These are phyloP conservation scores for Pythium scleroteichum DNA, from an alignment of 352 stramenopile genomes.

Conservation along the genomic window DNA sequence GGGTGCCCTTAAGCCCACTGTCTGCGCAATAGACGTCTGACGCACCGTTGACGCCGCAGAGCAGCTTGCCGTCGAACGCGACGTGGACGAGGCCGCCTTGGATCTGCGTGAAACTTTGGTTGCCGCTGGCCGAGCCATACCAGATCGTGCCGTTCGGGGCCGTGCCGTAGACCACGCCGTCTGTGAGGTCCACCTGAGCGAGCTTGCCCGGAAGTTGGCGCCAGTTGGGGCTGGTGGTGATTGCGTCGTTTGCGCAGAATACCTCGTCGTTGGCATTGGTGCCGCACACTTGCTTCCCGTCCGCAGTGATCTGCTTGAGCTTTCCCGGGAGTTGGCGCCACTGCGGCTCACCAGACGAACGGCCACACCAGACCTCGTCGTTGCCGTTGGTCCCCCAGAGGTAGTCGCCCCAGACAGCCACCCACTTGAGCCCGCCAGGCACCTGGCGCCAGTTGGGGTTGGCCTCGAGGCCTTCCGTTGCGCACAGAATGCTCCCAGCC, in stretches of 20 bases:
- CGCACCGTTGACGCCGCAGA: slow-evolving; percentile 23
- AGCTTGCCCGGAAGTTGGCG: slow-evolving; percentile 28
- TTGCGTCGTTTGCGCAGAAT: slow-evolving; percentile 28
- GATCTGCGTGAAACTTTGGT: slow-evolving; percentile 20
- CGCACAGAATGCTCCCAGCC: slow-evolving; percentile 27
- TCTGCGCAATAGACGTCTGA: slow-evolving; percentile 24
- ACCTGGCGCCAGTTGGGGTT: slow-evolving; percentile 15
- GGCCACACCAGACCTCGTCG: slow-evolving; percentile 23
- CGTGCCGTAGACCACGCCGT: slow-evolving; percentile 30
- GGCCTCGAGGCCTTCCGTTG: slow-evolving; percentile 20
- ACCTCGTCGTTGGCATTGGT: slow-evolving; percentile 24
- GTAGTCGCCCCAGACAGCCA: slow-evolving; percentile 28
- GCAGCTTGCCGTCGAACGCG: slow-evolving; percentile 29
- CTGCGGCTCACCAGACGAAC: slow-evolving; percentile 2
- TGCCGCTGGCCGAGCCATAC: slow-evolving; percentile 27
- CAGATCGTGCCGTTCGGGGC: slow-evolving; percentile 19
- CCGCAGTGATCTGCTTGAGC: slow-evolving; percentile 32
- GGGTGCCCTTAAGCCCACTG: slow-evolving; percentile 2
- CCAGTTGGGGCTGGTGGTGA: slow-evolving; percentile 31
- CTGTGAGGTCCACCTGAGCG: slow-evolving; percentile 25
- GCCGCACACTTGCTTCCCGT: slow-evolving; percentile 39
- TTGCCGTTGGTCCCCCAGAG: slow-evolving; percentile 27
- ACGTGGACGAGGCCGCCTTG: slow-evolving; percentile 17
- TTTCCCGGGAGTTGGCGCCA: slow-evolving; percentile 21
- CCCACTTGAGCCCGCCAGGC: slow-evolving; percentile 15